Percentiles rank a stretch among this genome's conserved stretches.
These are phyloP conservation scores for Kuraishia cidri DNA, from an alignment of 805 yeast genomes.

Conservation along the genomic window DNA sequence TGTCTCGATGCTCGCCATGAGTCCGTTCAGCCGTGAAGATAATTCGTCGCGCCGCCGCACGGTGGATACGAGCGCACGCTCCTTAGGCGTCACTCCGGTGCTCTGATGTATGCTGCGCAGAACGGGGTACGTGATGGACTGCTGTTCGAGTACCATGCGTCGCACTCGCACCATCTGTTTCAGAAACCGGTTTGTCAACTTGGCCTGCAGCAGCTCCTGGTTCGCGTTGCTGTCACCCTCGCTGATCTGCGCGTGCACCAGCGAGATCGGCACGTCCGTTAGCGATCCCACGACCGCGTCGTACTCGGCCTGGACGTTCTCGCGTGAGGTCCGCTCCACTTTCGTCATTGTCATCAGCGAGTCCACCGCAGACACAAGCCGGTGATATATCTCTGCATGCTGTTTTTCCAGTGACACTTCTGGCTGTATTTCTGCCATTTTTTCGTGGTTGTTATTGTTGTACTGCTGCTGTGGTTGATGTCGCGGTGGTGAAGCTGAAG, in stretches of 20 bases:
- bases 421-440: too few species aligned
- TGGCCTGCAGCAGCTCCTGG: constrained; percentile 1
- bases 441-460: too few species aligned
- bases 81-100: constrained; percentile 1
- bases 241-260: not conserved
- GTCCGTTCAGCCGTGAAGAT: too few species aligned
- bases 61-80: too few species aligned
- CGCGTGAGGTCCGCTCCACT: not conserved
- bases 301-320: not conserved
- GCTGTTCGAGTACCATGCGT: constrained; percentile 5
- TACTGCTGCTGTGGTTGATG: too few species aligned
- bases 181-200: constrained; percentile 4
- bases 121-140: constrained; percentile 7
- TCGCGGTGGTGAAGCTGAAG: too few species aligned
- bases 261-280: not conserved
- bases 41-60: too few species aligned
- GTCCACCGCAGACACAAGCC: constrained; percentile 22
- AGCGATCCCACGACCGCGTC: not conserved
- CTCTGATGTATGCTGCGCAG: constrained; percentile 5
- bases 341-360: constrained; percentile 14
- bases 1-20: too few species aligned
- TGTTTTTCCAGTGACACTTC: too few species aligned
- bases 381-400: constrained; percentile 22
- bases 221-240: not conserved
- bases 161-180: constrained; percentile 3